Percentiles rank a stretch among this genome's conserved stretches.
Evolutionary conservation across 2,329 filamentous ascomycete genomes (phyloP).

Genomic region (Pseudogymnoascus sp.): DNA sequence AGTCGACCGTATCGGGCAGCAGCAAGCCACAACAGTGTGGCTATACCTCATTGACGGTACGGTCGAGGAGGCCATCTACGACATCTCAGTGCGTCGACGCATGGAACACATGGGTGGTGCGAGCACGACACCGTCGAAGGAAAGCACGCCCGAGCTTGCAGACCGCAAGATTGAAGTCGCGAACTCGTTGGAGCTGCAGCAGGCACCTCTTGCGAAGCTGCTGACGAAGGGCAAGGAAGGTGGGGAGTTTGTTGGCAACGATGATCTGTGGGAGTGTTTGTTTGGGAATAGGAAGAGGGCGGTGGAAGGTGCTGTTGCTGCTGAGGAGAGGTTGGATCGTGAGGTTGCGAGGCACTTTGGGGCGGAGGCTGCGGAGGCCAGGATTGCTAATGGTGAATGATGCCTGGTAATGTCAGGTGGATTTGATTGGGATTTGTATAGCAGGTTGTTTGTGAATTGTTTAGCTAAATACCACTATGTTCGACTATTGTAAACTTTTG

Average conservation of each 20-base stretch:
- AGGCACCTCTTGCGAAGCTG: conserved; percentile 59
- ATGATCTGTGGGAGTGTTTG: conserved; percentile 81
- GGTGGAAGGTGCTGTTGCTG: neutral
- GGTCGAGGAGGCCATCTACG: conserved; percentile 86
- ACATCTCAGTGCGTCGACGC: conserved; percentile 70
- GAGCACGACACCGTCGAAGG: conserved; percentile 33
- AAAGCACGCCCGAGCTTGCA: conserved; percentile 33
- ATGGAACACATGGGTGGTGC: conserved; percentile 60
- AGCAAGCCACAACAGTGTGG: conserved; percentile 83
- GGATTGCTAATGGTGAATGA: conserved; percentile 18
- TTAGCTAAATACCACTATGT: conserved; percentile 1
- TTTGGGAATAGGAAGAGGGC: conserved; percentile 47
- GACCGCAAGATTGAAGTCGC: conserved; percentile 66
- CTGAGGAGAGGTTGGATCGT: conserved; percentile 15
- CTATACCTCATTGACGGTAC: conserved; percentile 88
- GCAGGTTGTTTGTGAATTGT: neutral
- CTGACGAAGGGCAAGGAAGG: conserved; percentile 61
- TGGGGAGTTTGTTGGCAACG: conserved; percentile 70
- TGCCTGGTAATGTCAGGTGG: neutral
- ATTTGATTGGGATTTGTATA: neutral
- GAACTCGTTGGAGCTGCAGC: conserved; percentile 75
- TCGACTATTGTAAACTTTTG: neutral
- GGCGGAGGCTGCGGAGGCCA: conserved; percentile 44
- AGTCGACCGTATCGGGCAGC: conserved; percentile 89
- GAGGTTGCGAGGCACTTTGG: conserved; percentile 32